phyloP scores from a whole-genome alignment of 1,284 basidiomycete species.

The Cystobasidium slooffiae region DNA sequence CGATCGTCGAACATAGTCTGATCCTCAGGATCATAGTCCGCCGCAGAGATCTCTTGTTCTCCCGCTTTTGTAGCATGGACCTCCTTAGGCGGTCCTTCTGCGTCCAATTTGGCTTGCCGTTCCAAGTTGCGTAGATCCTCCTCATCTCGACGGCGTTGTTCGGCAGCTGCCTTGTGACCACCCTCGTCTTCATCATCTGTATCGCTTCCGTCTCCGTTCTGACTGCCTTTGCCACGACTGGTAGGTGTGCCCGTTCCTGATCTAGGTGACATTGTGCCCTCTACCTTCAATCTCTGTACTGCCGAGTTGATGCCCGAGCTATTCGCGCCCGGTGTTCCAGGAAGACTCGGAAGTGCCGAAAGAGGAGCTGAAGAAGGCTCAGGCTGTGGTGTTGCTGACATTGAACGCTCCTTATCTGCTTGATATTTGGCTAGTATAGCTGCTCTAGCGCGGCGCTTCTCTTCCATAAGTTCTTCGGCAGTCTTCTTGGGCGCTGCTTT shows the following conservation, averaged over 20 bases:
- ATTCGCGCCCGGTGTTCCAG: background rate
- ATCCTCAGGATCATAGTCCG: slow-evolving; percentile 39
- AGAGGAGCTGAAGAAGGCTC: slow-evolving; percentile 27
- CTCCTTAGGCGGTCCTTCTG: background rate
- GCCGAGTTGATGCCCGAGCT: slow-evolving; percentile 46
- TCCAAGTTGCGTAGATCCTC: slow-evolving; percentile 26
- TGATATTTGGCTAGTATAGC: slow-evolving; percentile 83
- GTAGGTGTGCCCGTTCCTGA: background rate
- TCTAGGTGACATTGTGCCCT: slow-evolving; percentile 31
- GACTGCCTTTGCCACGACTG: background rate
- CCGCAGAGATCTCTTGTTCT: slow-evolving; percentile 32
- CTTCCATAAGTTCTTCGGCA: slow-evolving; percentile 71
- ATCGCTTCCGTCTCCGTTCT: background rate
- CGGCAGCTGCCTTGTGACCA: slow-evolving; percentile 8
- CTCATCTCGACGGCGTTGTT: slow-evolving; percentile 18
- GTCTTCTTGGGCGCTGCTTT: slow-evolving; percentile 29
- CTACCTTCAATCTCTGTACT: slow-evolving; percentile 43
- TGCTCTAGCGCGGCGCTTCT: slow-evolving; percentile 75
- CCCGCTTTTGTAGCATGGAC: background rate
- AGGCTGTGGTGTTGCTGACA: slow-evolving; percentile 39
- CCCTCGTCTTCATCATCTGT: slow-evolving; percentile 20
- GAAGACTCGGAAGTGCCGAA: background rate
- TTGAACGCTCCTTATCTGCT: slow-evolving; percentile 46
- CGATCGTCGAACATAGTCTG: slow-evolving; percentile 36
- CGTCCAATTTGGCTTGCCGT: slow-evolving; percentile 1